phyloP scores from a whole-genome alignment of 106 monocot species.

The Dioscorea alata region DNA sequence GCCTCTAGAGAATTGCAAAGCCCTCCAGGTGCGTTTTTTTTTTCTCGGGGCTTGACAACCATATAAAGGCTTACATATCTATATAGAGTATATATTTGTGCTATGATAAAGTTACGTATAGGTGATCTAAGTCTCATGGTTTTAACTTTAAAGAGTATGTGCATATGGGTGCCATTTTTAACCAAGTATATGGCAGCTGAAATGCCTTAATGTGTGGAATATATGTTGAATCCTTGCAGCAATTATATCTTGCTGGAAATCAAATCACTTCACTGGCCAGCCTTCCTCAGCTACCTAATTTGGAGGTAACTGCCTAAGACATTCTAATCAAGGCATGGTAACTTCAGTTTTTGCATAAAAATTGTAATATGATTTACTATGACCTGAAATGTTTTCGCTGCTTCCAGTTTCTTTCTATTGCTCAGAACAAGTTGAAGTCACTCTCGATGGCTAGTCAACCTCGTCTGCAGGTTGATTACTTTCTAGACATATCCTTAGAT shows the following conservation, averaged over 20 bases:
- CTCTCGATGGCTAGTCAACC: constrained; percentile 92
- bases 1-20: constrained; percentile 87
- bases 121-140: neutral
- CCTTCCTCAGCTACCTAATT: constrained; percentile 82
- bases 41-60: neutral
- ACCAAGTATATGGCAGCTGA: no score
- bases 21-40: constrained; percentile 58
- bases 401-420: constrained; percentile 93
- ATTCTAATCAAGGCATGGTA: neutral
- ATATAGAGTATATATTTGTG: neutral
- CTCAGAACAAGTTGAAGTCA: constrained; percentile 84
- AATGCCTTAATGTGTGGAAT: neutral
- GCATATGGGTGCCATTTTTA: no score
- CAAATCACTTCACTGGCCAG: constrained; percentile 84
- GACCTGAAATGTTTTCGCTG: constrained; percentile 6
- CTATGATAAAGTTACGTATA: neutral
- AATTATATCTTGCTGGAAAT: constrained; percentile 99
- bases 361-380: constrained; percentile 7
- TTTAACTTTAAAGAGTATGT: neutral
- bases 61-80: no score
- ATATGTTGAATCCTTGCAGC: constrained; percentile 42
- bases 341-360: neutral
- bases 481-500: constrained; percentile 1
- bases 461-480: constrained; percentile 62
- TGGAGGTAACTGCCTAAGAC: constrained; percentile 54